Evolutionary conservation across 176 grass and related monocot genomes (phyloP).

Genomic region (maize (Zea mays)): DNA sequence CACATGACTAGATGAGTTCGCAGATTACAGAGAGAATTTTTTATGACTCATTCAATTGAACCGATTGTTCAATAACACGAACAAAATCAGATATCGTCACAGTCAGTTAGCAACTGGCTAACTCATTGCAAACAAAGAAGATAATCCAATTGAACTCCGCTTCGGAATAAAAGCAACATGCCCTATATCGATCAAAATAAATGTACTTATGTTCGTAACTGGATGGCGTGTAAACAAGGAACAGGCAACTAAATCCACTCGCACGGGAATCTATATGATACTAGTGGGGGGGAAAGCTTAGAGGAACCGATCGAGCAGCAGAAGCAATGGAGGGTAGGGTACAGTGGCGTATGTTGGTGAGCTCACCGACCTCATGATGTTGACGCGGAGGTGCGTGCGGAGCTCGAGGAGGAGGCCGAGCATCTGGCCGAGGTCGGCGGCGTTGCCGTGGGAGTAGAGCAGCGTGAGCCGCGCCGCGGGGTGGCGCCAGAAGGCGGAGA

Average conservation of each 20-base stretch:
- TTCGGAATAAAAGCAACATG: background rate
- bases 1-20: background rate
- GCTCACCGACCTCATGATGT: slow-evolving; percentile 81
- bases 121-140: background rate
- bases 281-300: background rate
- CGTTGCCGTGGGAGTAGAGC: slow-evolving; percentile 97
- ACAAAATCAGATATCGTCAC: slow-evolving; percentile 26
- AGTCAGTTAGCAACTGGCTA: background rate
- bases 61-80: background rate
- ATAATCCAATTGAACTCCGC: slow-evolving; percentile 8
- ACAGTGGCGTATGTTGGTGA: background rate
- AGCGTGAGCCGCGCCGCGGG: slow-evolving; percentile 74
- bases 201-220: background rate
- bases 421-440: slow-evolving; percentile 97
- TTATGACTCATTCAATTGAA: background rate
- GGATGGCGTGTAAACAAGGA: background rate
- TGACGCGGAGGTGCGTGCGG: slow-evolving; percentile 92
- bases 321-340: background rate
- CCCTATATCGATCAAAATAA: background rate
- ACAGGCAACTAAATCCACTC: slow-evolving; percentile 23
- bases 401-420: slow-evolving; percentile 92
- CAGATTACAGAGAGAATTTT: background rate
- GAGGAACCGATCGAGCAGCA: background rate
- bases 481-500: slow-evolving; percentile 82
- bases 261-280: background rate